phyloP scores from a whole-genome alignment of 2,329 filamentous ascomycete species.

The Colletotrichum viniferum region DNA sequence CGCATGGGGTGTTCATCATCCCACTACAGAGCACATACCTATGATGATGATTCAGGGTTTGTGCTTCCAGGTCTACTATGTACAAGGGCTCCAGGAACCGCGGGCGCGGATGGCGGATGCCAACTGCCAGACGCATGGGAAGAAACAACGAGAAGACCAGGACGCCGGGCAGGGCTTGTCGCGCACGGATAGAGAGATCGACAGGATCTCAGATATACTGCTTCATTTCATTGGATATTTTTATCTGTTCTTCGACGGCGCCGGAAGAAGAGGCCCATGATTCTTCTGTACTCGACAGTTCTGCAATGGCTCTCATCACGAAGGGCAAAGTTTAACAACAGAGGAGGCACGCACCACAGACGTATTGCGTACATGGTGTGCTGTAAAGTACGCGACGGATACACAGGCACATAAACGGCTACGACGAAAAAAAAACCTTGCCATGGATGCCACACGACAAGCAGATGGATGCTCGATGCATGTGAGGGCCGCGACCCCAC shows the following conservation, averaged over 20 bases:
- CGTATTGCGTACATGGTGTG: background rate
- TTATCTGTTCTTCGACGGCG: background rate
- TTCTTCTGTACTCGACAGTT: background rate
- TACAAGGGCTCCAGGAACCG: background rate
- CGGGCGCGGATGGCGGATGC: background rate
- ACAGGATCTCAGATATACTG: background rate
- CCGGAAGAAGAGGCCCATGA: background rate
- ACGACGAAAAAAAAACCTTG: background rate
- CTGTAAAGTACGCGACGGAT: background rate
- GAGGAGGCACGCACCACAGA: background rate
- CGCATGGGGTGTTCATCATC: background rate
- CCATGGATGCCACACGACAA: conserved; percentile 6
- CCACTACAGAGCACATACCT: background rate
- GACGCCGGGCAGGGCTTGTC: background rate
- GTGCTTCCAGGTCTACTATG: background rate
- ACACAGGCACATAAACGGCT: background rate
- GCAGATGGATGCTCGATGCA: conserved; percentile 17
- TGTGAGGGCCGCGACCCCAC: conserved; percentile 15
- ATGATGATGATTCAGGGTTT: background rate
- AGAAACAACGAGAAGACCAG: background rate
- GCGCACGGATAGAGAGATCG: background rate
- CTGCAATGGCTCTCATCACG: background rate
- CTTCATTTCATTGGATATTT: background rate
- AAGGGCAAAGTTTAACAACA: background rate
- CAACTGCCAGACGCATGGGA: background rate